Base-by-base conservation (phyloP, 768 basidiomycete genomes). In the Sistotremastrum suecicum region DNA sequence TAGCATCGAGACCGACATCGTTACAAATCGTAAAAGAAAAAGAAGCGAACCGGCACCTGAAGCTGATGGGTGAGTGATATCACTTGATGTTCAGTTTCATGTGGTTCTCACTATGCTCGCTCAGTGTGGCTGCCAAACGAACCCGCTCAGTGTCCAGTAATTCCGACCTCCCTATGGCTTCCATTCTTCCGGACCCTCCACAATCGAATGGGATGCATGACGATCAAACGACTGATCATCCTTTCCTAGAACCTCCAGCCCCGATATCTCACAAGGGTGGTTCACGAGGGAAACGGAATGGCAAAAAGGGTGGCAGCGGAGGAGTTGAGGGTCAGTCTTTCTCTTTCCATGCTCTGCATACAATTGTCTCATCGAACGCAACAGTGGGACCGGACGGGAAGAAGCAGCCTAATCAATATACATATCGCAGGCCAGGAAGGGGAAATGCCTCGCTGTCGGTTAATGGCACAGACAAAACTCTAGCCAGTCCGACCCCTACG, bases 31-130 rank as follows among this genome's bases (percentile, higher is more conserved):
- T 34, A 51, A 53, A 63, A 57, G 63, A 88, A 87, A 62, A 72
- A 86, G 58, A 88, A 87, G 60, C 74, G 85, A 42, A 65, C 63
- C 31, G 83, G 83, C 29, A 20, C 20, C 20, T 20, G 20, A 20
- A 20, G 20, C 20, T 20, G 20, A 20, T 20, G 20, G 20, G 20
- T 20, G 8, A 31, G 28, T 31, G 34, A 20, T 12, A 39, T 5
- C 29, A 12, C 12, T 39, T 39, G 12, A 5, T 39, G n/a, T 41
- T n/a, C 28, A 9, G 28, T 41, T n/a, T 41, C 9, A 31, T n/a
- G 8, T n/a, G 30, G 11, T 31, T n/a, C 34, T 20, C 9, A n/a
- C 30, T 10, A 7, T 9, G 8, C 4, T 41, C 34, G 30, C 8
- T 5, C 41, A 38, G 12, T 38, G 12, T 38, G 11, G 20, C 11